A percentile compares a stretch with the other conserved stretches of the same genome.
These are phyloP conservation scores for Paulownia fortunei DNA, from an alignment of 257 asterid genomes.

Conservation along the genomic window DNA sequence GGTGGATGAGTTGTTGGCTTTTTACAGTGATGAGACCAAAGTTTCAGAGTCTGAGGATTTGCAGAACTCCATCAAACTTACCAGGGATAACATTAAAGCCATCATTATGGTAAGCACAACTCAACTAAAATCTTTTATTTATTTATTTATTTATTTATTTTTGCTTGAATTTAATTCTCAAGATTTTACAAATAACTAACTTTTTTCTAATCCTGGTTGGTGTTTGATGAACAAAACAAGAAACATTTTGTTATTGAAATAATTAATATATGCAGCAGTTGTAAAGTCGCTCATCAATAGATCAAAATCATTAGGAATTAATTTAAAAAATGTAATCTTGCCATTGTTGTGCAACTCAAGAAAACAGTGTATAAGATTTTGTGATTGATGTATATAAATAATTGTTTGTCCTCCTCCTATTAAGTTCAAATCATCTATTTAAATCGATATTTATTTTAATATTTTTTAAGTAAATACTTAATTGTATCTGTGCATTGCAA, in stretches of 20 bases:
- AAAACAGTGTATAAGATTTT: too few relatives aligned
- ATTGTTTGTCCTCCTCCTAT: too few relatives aligned
- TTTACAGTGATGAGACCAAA: constrained; percentile 61
- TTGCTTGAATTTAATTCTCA: neutral
- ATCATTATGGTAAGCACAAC: constrained; percentile 73
- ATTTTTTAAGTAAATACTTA: too few relatives aligned
- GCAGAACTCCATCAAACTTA: constrained; percentile 68
- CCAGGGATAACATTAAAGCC: constrained; percentile 79
- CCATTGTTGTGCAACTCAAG: too few relatives aligned
- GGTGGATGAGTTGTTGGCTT: constrained; percentile 91
- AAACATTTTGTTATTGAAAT: constrained; percentile 8
- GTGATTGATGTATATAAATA: neutral
- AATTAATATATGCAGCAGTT: neutral
- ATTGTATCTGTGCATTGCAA: too few relatives aligned
- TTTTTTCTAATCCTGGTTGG: constrained; percentile 5
- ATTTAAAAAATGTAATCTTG: too few relatives aligned
- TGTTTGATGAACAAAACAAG: constrained; percentile 8
- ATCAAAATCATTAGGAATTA: neutral
- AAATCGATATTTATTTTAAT: too few relatives aligned
- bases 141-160: too few relatives aligned
- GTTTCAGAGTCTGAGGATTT: constrained; percentile 65
- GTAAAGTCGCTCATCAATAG: neutral
- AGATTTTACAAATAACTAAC: neutral
- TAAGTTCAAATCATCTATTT: too few relatives aligned
- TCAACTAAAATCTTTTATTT: too few relatives aligned